Conservation (phyloP, 2,329 filamentous ascomycete species). For the Hypoxylon sp. region DNA sequence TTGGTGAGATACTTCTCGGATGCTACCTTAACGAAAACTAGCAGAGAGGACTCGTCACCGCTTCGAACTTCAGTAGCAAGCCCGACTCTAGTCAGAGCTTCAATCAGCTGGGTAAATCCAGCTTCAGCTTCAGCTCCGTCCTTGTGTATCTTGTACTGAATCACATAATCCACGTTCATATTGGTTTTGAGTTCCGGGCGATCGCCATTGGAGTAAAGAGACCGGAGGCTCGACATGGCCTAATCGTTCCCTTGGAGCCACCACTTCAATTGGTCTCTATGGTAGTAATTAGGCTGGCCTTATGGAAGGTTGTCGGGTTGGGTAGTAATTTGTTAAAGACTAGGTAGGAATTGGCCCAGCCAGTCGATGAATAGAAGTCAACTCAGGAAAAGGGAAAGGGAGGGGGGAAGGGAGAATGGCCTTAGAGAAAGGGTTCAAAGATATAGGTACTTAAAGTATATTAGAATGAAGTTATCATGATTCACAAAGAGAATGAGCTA, state of each 20-base stretch:
- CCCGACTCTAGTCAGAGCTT: conserved; percentile 82
- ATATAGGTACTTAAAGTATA: conserved; percentile 6
- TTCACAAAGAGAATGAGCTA: not conserved
- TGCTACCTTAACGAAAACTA: conserved; percentile 86
- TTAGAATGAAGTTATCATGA: conserved; percentile 8
- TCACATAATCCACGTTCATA: conserved; percentile 86
- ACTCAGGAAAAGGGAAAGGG: not conserved
- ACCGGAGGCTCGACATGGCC: conserved; percentile 50
- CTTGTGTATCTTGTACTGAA: conserved; percentile 81
- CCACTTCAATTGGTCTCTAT: conserved; percentile 1
- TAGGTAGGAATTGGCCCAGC: not conserved
- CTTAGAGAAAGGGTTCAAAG: not conserved
- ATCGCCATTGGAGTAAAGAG: conserved; percentile 51
- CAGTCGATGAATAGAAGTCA: conserved; percentile 4
- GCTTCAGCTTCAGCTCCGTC: conserved; percentile 77
- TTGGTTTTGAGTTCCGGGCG: conserved; percentile 52
- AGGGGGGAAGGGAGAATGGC: not conserved
- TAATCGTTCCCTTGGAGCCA: conserved; percentile 7
- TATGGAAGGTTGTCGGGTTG: not conserved
- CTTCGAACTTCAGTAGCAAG: conserved; percentile 89
- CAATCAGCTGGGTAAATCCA: conserved; percentile 83
- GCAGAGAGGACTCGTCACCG: conserved; percentile 80
- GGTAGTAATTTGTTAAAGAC: not conserved
- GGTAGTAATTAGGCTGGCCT: conserved; percentile 3
- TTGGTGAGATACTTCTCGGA: conserved; percentile 81